Base-by-base conservation (phyloP, 805 yeast species). In the fission yeast (Schizosaccharomyces pombe) region DNA sequence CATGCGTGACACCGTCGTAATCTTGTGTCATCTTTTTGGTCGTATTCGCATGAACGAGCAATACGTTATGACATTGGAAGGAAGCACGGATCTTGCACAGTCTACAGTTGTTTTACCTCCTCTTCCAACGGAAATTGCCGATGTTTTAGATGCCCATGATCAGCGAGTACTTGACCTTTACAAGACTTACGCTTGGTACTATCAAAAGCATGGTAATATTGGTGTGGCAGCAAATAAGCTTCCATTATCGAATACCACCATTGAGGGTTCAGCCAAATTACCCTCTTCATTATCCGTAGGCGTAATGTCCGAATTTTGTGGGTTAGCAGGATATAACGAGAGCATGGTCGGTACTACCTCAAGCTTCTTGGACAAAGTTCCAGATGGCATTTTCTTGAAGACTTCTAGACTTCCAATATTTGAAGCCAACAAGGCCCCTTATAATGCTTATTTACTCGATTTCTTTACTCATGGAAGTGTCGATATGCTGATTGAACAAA, bases 401-500 rank as follows among this genome's bases (percentile, higher is more conserved):
- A 32, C 34, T 22, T 9, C 39, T 49, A 24, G 26, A 14, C 16
- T 49, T 9, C 53, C 53, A 8, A 16, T 31, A 3, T 22, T 28
- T 3, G 33, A 26, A 24, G 31, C n/a, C 4, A 19, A 19, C 16
- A 26, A 43, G 30, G 33, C n/a, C 6, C 16, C 31, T n/a, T 24
- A 29, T 30, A 49, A 49, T 28, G 34, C 53, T 30, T 49, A 31
- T 5, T 24, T 49, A 6, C 39, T 31, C 24, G 53, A 49, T 30
- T 49, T 49, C 29, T 49, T 49, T 24, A 28, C 26, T 30, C 53
- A 49, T 32, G 53, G 53, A 16, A 32, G 39, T 9, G 39, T 30
- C 14, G 53, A 49, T 2, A 34, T 49, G n/a, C 22, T 49, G 4
- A 26, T 30, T 16, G 39, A 30, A 19, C 39, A 49, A n/a, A 49